These are phyloP conservation scores for Solanum hybrid DNA, from an alignment of 305 asterid genomes.

Conservation along the genomic window DNA sequence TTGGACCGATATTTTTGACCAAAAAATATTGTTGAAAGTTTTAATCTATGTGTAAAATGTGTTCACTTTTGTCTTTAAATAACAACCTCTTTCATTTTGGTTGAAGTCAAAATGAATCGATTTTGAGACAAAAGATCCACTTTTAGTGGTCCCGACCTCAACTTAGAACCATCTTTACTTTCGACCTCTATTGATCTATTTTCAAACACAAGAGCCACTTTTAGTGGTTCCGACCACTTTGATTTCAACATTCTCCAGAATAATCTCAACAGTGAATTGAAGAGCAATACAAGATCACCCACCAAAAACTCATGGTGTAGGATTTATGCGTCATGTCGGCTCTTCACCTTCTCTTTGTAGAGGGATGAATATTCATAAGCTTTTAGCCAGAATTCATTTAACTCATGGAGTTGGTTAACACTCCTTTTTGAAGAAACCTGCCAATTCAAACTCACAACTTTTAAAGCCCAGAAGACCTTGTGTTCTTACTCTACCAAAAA, in stretches of 20 bases:
- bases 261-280: neutral
- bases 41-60: no score
- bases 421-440: neutral
- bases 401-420: neutral
- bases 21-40: no score
- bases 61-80: no score
- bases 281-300: neutral
- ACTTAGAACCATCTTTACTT: neutral
- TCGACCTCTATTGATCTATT: neutral
- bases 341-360: neutral
- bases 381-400: neutral
- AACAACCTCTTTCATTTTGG: neutral
- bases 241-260: neutral
- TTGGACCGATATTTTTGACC: no score
- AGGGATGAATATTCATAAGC: neutral
- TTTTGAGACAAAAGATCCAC: no score
- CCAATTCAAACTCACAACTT: neutral
- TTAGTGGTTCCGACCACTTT: neutral
- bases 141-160: neutral
- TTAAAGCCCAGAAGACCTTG: neutral
- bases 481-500: neutral
- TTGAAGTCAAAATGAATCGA: neutral
- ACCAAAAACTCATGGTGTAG: neutral
- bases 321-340: neutral
- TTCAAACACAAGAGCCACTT: neutral